phyloP scores from a whole-genome alignment of 177 flowering plant species.

The Vitis hybrid region DNA sequence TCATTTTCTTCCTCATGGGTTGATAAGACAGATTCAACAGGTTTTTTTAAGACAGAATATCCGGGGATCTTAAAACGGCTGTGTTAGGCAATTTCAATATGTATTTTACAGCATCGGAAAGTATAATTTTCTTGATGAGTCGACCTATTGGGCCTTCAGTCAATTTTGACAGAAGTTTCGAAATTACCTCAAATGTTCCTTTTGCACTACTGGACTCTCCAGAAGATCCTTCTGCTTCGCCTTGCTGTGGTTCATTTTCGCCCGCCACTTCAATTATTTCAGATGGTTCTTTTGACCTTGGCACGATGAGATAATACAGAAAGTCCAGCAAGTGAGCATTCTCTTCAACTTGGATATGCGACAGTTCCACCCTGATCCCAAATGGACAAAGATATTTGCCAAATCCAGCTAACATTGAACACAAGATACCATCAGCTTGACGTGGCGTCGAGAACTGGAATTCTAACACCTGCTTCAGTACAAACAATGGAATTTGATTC shows the following conservation, averaged over 20 bases:
- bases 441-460: constrained; percentile 5
- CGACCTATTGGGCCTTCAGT: constrained; percentile 1
- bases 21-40: constrained; percentile 10
- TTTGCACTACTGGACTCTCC: neutral
- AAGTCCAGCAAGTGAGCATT: constrained; percentile 25
- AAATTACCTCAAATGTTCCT: neutral
- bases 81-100: constrained; percentile 22
- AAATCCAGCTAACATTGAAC: constrained; percentile 19
- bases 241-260: neutral
- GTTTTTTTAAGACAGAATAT: constrained; percentile 14
- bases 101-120: constrained; percentile 10
- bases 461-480: constrained; percentile 10
- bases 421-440: constrained; percentile 7
- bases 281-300: neutral
- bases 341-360: neutral
- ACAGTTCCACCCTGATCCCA: constrained; percentile 3
- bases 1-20: constrained; percentile 7
- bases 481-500: constrained; percentile 11
- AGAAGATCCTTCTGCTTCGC: neutral
- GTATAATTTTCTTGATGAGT: neutral
- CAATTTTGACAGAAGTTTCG: constrained; percentile 16
- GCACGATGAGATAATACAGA: constrained; percentile 19
- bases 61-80: constrained; percentile 20
- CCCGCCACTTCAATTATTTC: constrained; percentile 4
- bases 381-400: constrained; percentile 27